Base-by-base conservation (phyloP, 2,329 filamentous ascomycete species). In the Septoria petroselini region DNA sequence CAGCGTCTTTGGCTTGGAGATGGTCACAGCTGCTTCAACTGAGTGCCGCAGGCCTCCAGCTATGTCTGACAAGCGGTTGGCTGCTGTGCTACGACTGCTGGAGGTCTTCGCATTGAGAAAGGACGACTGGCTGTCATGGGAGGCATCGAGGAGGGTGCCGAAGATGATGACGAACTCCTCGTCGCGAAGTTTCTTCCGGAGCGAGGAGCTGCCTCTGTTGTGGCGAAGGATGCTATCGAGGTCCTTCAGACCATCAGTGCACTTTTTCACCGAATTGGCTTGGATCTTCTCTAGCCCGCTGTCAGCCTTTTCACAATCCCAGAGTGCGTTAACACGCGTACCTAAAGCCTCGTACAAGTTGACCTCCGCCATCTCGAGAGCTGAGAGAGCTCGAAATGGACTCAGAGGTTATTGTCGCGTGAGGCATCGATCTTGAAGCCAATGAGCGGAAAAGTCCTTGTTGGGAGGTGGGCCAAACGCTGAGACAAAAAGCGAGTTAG, bases 121-220 rank as follows among this genome's bases (percentile, higher is more conserved):
- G 14, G 70, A 66, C 7, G 82, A 74, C 64, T 88, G 89, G 59
- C 95, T 90, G 11, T 76, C 69, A 14, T 84, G 67, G 1, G 79
- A 79, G 63, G 78, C 84, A 46, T 79, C 77, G 64, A 96, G 95
- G 2, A 97, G 73, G 1, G 81, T 79, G 62, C 96, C 89, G 60
- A 88, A 88, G 35, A 96, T 82, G 52, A 80, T 79, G 63, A 93
- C 85, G 59, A 87, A 95, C n/a, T 80, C 79, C 65, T 86, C 87
- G 65, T 95, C 88, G 38, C 78, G 79, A 27, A 95, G 73, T 8
- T 27, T 35, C 4, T 64, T 62, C 27, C 73, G 68, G 54, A 73
- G 58, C 37, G 58, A 68, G 21, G 67, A 54, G 55, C 65, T 73
- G 21, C 66, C 70, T 59, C 71, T 76, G 58, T 78, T 79, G 59